Evolutionary conservation across 176 grass and related monocot species (phyloP).

Genomic region (Cenchrus fungigraminus): DNA sequence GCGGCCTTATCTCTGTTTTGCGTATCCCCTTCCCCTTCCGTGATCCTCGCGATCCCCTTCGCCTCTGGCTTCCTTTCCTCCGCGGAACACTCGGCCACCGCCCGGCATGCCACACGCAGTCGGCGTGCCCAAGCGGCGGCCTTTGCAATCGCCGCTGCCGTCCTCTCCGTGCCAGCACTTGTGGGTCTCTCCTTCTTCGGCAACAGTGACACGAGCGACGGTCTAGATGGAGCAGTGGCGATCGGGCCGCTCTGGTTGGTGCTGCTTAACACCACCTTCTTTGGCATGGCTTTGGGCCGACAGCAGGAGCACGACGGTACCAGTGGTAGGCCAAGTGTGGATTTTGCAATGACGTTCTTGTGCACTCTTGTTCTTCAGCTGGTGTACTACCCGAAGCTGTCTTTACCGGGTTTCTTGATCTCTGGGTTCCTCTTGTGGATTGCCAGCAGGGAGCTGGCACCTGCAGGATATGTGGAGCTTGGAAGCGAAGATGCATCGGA

Average conservation of each 20-base stretch:
- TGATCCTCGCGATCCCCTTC: slow-evolving; percentile 58
- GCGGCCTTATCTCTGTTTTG: slow-evolving; percentile 55
- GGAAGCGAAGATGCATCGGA: slow-evolving; percentile 51
- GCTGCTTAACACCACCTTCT: slow-evolving; percentile 68
- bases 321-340: slow-evolving; percentile 52
- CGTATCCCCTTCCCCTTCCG: slow-evolving; percentile 41
- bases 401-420: slow-evolving; percentile 70
- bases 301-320: slow-evolving; percentile 42
- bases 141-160: slow-evolving; percentile 58
- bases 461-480: slow-evolving; percentile 58
- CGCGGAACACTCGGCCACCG: slow-evolving; percentile 46
- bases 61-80: slow-evolving; percentile 69
- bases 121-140: slow-evolving; percentile 53
- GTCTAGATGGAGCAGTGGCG: slow-evolving; percentile 17
- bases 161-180: slow-evolving; percentile 67
- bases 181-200: slow-evolving; percentile 50
- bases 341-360: slow-evolving; percentile 73
- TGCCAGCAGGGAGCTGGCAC: slow-evolving; percentile 59
- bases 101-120: slow-evolving; percentile 55
- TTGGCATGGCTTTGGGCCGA: slow-evolving; percentile 78
- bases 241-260: slow-evolving; percentile 60
- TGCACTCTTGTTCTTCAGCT: slow-evolving; percentile 86
- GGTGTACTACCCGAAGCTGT: slow-evolving; percentile 87
- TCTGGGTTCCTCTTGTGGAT: slow-evolving; percentile 83
- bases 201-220: background rate